phyloP scores from a whole-genome alignment of 305 asterid species.

The Solanum hybrid region DNA sequence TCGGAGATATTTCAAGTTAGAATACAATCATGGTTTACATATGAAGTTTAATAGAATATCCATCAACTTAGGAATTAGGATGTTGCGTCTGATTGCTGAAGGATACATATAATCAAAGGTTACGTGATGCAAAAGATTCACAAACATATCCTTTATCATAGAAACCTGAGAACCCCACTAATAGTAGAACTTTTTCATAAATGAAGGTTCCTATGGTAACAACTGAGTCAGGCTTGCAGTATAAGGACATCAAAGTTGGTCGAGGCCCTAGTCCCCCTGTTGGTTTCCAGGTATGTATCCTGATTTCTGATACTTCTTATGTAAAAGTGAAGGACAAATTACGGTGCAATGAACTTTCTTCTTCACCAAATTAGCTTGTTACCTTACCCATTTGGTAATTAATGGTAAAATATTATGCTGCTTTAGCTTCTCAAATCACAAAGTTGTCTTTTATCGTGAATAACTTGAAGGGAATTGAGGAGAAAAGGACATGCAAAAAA shows the following conservation, averaged over 20 bases:
- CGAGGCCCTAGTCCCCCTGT: constrained; percentile 88
- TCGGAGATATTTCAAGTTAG: neutral
- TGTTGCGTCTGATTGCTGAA: neutral
- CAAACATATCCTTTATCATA: neutral
- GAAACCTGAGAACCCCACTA: neutral
- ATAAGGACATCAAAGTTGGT: constrained; percentile 89
- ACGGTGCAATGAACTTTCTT: neutral
- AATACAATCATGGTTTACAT: neutral
- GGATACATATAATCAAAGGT: neutral
- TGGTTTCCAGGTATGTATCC: constrained; percentile 81
- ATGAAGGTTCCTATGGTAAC: constrained; percentile 77
- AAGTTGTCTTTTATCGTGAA: neutral
- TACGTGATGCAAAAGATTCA: neutral
- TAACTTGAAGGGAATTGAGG: neutral
- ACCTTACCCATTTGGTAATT: neutral
- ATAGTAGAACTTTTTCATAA: neutral
- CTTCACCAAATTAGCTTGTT: neutral
- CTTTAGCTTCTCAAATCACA: neutral
- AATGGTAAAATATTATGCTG: neutral
- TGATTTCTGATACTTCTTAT: neutral
- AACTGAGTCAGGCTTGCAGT: constrained; percentile 89
- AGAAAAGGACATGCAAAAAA: neutral
- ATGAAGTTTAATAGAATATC: neutral
- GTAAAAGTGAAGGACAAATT: neutral
- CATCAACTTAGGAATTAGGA: neutral